Evolutionary conservation across 371 early-diverging fungal genomes (phyloP), one percentile per base, ranked within the genome.

Genomic region (Mucor irregularis): DNA sequence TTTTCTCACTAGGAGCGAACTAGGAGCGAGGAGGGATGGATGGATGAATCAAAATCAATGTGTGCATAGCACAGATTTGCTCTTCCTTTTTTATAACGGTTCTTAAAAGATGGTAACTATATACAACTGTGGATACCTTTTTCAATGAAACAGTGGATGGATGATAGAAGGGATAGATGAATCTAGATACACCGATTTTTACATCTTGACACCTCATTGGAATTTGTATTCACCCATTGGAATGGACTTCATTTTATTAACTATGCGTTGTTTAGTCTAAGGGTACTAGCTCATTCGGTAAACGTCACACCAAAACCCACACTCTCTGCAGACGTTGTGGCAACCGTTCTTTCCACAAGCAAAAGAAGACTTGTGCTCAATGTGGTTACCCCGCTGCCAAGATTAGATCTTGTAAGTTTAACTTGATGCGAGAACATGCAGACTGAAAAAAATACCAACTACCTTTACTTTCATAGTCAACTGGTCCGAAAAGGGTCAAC

Each of bases 201-300:
- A n/a, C n/a, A n/a, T n/a, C n/a, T n/a, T n/a, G n/a, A n/a, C n/a
- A n/a, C n/a, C n/a, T n/a, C n/a, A n/a, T n/a, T n/a, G n/a, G n/a
- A n/a, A n/a, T n/a, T n/a, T n/a, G n/a, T n/a, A n/a, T n/a, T n/a
- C n/a, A n/a, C n/a, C n/a, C n/a, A n/a, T n/a, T n/a, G n/a, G n/a
- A n/a, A n/a, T n/a, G n/a, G n/a, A n/a, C 24, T 42, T 44, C 7
- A 10, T 28, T 28, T 44, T 44, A 5, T 30, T 14, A 53, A n/a
- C n/a, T n/a, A n/a, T n/a, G n/a, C n/a, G n/a, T n/a, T n/a, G n/a
- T n/a, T n/a, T 78, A 92, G 97, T 90, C 96, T 73, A 99, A 99
- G 91, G 99, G 99, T 92, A 99, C 99, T 74, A 86, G 94, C 71
- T 92, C 96, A 77, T 97, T 99, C 86, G 99, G 99, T 93, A 99